Percentiles rank a stretch among this genome's conserved stretches.
These are phyloP conservation scores for Bisporella sp. DNA, from an alignment of 2,329 filamentous ascomycete genomes.

Conservation along the genomic window DNA sequence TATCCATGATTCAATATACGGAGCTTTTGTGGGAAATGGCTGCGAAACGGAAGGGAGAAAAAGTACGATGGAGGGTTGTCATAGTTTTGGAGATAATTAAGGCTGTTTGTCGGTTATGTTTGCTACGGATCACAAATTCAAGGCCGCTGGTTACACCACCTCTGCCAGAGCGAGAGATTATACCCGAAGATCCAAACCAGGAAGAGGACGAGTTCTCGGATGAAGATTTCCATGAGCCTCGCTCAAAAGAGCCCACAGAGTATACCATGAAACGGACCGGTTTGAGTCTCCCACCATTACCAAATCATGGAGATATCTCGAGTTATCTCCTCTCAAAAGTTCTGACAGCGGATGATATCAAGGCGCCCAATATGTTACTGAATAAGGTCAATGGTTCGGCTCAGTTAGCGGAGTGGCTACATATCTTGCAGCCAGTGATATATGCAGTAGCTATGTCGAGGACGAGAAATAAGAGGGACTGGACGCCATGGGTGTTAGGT, in stretches of 20 bases:
- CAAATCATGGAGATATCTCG: slow-evolving; percentile 74
- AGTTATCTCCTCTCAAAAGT: slow-evolving; percentile 85
- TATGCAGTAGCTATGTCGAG: slow-evolving; percentile 76
- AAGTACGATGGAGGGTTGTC: slow-evolving; percentile 81
- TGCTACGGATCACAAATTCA: slow-evolving; percentile 76
- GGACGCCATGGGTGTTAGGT: slow-evolving; percentile 88
- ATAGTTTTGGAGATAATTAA: slow-evolving; percentile 82
- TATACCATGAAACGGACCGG: slow-evolving; percentile 97
- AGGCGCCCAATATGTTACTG: slow-evolving; percentile 79
- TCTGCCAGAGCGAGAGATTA: slow-evolving; percentile 76
- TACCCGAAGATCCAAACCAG: slow-evolving; percentile 47
- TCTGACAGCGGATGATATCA: slow-evolving; percentile 92
- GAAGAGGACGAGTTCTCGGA: slow-evolving; percentile 35
- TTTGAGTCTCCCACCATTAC: slow-evolving; percentile 75
- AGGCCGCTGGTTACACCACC: slow-evolving; percentile 77
- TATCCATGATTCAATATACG: slow-evolving; percentile 91
- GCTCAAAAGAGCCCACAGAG: slow-evolving; percentile 35
- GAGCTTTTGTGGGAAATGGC: slow-evolving; percentile 98
- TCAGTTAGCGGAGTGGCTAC: slow-evolving; percentile 80
- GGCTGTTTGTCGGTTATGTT: slow-evolving; percentile 71
- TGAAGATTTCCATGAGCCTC: slow-evolving; percentile 34
- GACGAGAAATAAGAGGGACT: slow-evolving; percentile 66
- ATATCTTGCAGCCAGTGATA: slow-evolving; percentile 80
- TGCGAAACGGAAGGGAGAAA: slow-evolving; percentile 75
- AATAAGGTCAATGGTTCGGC: slow-evolving; percentile 68